Evolutionary conservation across 495 filamentous ascomycete species (phyloP), one percentile per base, ranked within the genome.

Genomic region (Aspergillus mulundensis): DNA sequence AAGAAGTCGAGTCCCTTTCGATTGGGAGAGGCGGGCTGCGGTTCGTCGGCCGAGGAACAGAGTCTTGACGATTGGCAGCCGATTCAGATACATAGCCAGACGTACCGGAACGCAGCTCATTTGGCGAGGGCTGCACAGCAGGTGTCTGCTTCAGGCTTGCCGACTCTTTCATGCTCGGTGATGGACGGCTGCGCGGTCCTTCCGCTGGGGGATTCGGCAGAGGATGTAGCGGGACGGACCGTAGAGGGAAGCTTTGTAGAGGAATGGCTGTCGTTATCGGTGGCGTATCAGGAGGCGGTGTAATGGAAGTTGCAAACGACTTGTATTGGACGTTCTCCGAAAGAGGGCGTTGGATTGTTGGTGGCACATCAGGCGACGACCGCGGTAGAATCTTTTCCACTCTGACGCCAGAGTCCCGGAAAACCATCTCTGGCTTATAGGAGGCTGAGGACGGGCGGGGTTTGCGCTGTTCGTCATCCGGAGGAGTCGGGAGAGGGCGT

Each of bases 31-130:
- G 10, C 7, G 47, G 15, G 14, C 21, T 32, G 18, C 43, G 38
- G 16, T 38, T 21, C 40, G 23, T 15, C 14, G 46, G 2, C 3
- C n/a, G 50, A 24, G 39, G 15, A 8, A 19, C 36, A 20, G 47
- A 34, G 7, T 25, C 23, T 10, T 18, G 46, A 12, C 57, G 54
- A 15, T 50, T 47, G 11, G 63, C 55, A 16, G 50, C 57, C 12
- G 67, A 67, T 49, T 72, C 68, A 21, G 70, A 71, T 5, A 56
- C 47, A 54, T 72, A 66, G 14, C 62, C 69, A 16, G 56, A 54
- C 7, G 20, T 61, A 18, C 43, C 23, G 44, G 39, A 24, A 23
- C 34, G 18, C 24, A 19, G 34, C 42, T 24, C 32, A 57, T 28
- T 14, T 43, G 46, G 6, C 7, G 25, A 28, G 12, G 14, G 41